Conservation (phyloP, 148 eudicot genomes). For the Vaccinium corymbosum region DNA sequence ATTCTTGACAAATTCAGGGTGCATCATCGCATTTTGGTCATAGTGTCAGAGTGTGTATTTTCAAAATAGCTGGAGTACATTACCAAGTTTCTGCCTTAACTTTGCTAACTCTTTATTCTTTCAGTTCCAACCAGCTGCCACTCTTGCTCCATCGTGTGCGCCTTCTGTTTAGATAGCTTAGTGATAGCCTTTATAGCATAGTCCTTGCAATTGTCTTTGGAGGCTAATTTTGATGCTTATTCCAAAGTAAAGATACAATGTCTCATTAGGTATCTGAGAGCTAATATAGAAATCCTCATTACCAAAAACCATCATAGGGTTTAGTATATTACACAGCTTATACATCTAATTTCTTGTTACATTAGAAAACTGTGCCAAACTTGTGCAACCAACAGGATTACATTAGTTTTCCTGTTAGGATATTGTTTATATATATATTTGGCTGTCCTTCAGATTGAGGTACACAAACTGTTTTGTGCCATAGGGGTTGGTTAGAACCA, state of each 20-base stretch:
- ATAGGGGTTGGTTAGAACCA: background rate
- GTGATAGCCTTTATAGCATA: background rate
- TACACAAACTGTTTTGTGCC: background rate
- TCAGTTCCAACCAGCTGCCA: background rate
- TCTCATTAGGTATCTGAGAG: background rate
- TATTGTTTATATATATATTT: background rate
- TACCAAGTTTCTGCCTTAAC: conserved; percentile 6
- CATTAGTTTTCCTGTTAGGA: background rate
- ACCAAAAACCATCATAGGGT: background rate
- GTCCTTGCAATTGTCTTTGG: background rate
- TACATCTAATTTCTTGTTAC: background rate
- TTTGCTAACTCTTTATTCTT: background rate
- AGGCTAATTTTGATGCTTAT: background rate
- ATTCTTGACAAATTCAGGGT: background rate
- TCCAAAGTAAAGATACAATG: background rate
- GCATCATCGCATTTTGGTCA: background rate
- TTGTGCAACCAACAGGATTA: background rate
- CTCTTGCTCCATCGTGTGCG: background rate
- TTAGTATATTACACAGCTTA: background rate
- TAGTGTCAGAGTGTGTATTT: background rate
- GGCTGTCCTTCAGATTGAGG: background rate
- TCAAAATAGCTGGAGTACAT: background rate
- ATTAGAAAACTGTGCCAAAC: background rate
- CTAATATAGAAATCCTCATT: background rate
- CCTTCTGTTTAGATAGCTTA: background rate